Base-by-base conservation (phyloP, 169 alveolate species). In the Plasmodium billcollinsi region DNA sequence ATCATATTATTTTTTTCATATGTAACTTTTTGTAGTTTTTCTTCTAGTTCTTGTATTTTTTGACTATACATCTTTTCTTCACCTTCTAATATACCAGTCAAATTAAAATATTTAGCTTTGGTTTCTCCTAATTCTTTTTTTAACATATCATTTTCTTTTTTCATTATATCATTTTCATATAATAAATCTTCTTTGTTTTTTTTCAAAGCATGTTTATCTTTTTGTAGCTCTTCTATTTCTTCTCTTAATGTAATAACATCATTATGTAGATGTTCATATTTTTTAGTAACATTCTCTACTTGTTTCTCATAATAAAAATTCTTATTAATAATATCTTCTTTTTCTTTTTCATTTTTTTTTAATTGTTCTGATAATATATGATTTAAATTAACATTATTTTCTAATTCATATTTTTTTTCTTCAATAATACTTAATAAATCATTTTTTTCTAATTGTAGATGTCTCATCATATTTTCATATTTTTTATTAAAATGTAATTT, bases 391-490 rank as follows among this genome's bases (percentile, higher is more conserved):
- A 50, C 20, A 45, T 45, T 76, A 69, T 76, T 76, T 76, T 76
- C 89, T 70, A 65, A 71, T 21, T 65, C 75, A 43, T 21, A 76
- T 7, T 76, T 76, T 58, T 76, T 76, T 58, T 76, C 76, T 43
- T 76, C 89, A 29, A 76, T 76, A 15, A 76, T 29, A 45, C 33
- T 54, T 58, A 76, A 58, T 50, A 76, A 59, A 56, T 76, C 76
- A 49, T 76, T 76, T 49, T 76, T 76, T 50, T 76, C 89, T 20
- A 43, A 70, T 56, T 76, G 89, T 56, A 76, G 8, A 50, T 76
- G 76, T 26, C 89, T 76, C 89, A 76, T 76, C 89, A 76, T 76
- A 50, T 76, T 76, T 76, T 76, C 89, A 56, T 76, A 76, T 52
- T 49, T 76, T 43, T 76, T 76, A 39, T 58, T 66, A 39, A 65